Evolutionary conservation across 2,329 filamentous ascomycete genomes (phyloP).

Genomic region (Calonectria naviculata): DNA sequence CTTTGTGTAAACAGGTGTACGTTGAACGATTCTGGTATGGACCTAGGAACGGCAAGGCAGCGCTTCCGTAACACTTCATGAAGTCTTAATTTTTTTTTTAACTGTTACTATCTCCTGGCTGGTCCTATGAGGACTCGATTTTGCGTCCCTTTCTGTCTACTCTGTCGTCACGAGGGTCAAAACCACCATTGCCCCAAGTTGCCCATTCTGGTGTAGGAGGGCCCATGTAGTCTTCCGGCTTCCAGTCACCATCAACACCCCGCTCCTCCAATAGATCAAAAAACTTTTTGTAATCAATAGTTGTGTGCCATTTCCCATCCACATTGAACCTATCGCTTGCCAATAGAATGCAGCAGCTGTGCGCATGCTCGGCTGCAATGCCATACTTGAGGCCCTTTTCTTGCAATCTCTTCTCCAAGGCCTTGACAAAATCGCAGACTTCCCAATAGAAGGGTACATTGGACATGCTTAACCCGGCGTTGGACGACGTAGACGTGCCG

Average conservation of each 20-base stretch:
- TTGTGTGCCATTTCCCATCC: constrained; percentile 86
- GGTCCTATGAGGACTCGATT: constrained; percentile 52
- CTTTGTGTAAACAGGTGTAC: constrained; percentile 55
- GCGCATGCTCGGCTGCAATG: constrained; percentile 93
- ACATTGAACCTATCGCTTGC: constrained; percentile 84
- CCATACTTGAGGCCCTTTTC: constrained; percentile 83
- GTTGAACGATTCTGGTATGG: constrained; percentile 45
- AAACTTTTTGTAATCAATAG: constrained; percentile 91
- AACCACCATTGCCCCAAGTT: constrained; percentile 92
- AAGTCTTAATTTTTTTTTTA: constrained; percentile 35
- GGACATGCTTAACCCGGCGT: constrained; percentile 92
- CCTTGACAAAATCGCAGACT: constrained; percentile 83
- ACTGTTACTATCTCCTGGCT: constrained; percentile 16
- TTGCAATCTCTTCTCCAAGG: constrained; percentile 76
- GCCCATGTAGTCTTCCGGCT: constrained; percentile 91
- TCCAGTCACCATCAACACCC: constrained; percentile 75
- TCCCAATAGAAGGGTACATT: constrained; percentile 98
- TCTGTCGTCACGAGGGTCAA: constrained; percentile 89
- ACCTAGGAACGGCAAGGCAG: constrained; percentile 46
- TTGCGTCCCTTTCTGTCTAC: constrained; percentile 88
- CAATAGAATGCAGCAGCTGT: constrained; percentile 92
- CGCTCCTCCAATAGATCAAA: constrained; percentile 84
- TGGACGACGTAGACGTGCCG: constrained; percentile 86
- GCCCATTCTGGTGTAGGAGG: constrained; percentile 92
- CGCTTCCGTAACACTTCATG: constrained; percentile 44